A percentile compares a stretch with the other conserved stretches of the same genome.
Evolutionary conservation across 345 rosid genomes (phyloP).

Genomic region (Syzygium grande): DNA sequence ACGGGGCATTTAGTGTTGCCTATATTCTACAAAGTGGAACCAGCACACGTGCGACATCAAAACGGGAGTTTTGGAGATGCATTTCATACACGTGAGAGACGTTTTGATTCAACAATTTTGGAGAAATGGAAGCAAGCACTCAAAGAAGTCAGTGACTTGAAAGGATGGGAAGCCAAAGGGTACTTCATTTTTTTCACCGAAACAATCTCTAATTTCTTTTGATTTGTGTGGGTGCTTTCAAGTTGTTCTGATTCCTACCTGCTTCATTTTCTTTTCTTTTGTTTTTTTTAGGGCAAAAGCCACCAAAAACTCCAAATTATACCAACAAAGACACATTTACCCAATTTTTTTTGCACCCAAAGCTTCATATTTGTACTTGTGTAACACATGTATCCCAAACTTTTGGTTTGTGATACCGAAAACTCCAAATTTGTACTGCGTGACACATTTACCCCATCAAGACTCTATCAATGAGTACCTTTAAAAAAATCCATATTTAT

Average conservation of each 20-base stretch:
- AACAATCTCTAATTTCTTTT: not conserved
- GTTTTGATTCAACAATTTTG: not conserved
- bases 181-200: not conserved
- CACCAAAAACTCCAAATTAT: too few species aligned
- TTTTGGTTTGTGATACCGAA: not conserved
- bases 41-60: not conserved
- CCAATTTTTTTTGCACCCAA: too few species aligned
- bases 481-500: constrained; percentile 33
- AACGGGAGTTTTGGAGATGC: not conserved
- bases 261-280: not conserved
- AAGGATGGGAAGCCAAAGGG: not conserved
- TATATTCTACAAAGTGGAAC: too few species aligned
- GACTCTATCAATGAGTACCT: not conserved
- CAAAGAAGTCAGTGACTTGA: not conserved
- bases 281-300: not conserved
- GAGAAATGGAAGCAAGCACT: not conserved
- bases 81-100: not conserved
- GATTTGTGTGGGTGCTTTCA: not conserved
- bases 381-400: not conserved
- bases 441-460: not conserved
- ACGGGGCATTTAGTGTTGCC: too few species aligned
- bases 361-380: too few species aligned
- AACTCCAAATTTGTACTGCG: not conserved
- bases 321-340: too few species aligned
- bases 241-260: not conserved